Percentiles rank a stretch among this genome's conserved stretches.
These are phyloP conservation scores for Ustanciosporium gigantosporum DNA, from an alignment of 1,284 basidiomycete species.

Conservation along the genomic window DNA sequence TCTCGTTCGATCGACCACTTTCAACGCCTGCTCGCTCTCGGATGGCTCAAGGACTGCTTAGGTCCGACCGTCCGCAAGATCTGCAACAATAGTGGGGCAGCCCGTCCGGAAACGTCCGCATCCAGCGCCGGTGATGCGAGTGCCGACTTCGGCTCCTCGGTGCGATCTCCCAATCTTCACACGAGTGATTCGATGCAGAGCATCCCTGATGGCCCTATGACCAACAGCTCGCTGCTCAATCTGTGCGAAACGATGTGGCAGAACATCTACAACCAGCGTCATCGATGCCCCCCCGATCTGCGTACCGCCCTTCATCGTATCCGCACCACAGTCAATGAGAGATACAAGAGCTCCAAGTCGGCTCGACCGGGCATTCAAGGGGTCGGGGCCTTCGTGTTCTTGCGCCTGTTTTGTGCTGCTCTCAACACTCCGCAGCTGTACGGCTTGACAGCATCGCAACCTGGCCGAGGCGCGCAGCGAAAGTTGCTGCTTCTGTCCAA, in stretches of 20 bases:
- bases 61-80: conserved; percentile 42
- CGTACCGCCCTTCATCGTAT: conserved; percentile 40
- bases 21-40: conserved; percentile 37
- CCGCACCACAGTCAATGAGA: conserved; percentile 42
- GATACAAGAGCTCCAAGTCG: conserved; percentile 22
- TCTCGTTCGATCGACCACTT: conserved; percentile 50
- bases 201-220: conserved; percentile 28
- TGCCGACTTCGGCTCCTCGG: conserved; percentile 20
- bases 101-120: conserved; percentile 13
- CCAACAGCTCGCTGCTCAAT: conserved; percentile 22
- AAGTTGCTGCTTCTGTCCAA: conserved; percentile 47
- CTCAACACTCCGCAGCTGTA: conserved; percentile 52
- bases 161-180: conserved; percentile 13
- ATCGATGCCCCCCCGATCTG: conserved; percentile 48
- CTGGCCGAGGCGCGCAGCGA: conserved; percentile 11
- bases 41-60: conserved; percentile 48
- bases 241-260: conserved; percentile 45
- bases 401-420: conserved; percentile 52
- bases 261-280: conserved; percentile 47
- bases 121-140: conserved; percentile 4
- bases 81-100: conserved; percentile 26
- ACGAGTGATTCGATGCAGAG: conserved; percentile 13
- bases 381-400: conserved; percentile 52
- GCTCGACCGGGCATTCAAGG: conserved; percentile 48
- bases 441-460: conserved; percentile 37